Evolutionary conservation across 345 rosid species (phyloP).

Genomic region (Dipteronia dyeriana): DNA sequence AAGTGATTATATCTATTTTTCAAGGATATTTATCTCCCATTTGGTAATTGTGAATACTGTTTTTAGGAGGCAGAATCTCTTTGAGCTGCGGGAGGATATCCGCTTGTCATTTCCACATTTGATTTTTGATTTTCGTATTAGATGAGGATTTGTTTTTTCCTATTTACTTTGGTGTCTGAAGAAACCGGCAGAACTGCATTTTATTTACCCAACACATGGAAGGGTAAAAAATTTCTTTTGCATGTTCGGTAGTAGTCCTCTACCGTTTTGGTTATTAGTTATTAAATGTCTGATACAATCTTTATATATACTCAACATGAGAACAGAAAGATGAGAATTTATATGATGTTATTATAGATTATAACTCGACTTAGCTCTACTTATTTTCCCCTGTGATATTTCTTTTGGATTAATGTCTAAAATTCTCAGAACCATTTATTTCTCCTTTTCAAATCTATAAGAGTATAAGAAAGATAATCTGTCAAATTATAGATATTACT

Average conservation of each 20-base stretch:
- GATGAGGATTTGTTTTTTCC: neutral
- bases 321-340: neutral
- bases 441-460: neutral
- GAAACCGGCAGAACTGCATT: neutral
- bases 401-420: slow-evolving; percentile 5
- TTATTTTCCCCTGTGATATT: neutral
- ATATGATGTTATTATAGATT: neutral
- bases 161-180: neutral
- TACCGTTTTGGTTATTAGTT: neutral
- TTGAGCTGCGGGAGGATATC: slow-evolving; percentile 3
- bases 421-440: neutral
- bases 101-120: neutral
- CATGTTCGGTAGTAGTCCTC: neutral
- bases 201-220: neutral
- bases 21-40: neutral
- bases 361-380: neutral
- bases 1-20: neutral
- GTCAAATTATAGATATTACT: neutral
- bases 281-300: neutral
- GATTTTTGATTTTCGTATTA: neutral
- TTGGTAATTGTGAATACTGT: neutral
- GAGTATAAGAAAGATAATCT: neutral
- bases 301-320: neutral
- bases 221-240: neutral
- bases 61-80: neutral